Evolutionary conservation across 108 stramenopile species (phyloP).

Genomic region (Fragilariopsis cylindrus): DNA sequence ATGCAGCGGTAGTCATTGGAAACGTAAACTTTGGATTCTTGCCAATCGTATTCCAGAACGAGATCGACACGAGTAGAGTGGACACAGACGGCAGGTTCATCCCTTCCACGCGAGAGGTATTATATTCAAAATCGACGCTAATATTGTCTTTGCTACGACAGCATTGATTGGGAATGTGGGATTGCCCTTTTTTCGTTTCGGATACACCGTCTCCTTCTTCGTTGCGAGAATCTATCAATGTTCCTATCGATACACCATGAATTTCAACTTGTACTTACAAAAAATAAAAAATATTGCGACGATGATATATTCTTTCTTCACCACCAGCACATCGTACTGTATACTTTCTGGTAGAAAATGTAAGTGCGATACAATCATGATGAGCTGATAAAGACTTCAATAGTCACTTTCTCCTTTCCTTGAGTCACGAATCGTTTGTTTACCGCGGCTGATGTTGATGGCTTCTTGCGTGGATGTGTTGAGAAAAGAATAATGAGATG

Average conservation of each 20-base stretch:
- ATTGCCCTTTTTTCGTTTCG: not conserved
- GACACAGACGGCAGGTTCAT: slow-evolving; percentile 3
- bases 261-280: not conserved
- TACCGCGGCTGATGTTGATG: no score
- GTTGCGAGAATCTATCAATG: not conserved
- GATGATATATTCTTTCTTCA: not conserved
- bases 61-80: not conserved
- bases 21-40: not conserved
- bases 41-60: not conserved
- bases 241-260: not conserved
- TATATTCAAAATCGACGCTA: no score
- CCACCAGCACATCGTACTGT: not conserved
- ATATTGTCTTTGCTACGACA: no score
- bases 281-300: not conserved
- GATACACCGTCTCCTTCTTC: not conserved
- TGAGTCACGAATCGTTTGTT: no score
- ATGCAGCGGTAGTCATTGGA: not conserved
- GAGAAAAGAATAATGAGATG: no score
- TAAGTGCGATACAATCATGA: no score
- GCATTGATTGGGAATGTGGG: no score
- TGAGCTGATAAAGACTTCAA: no score
- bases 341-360: no score
- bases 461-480: no score
- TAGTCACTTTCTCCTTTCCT: no score
- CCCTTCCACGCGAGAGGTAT: not conserved